Base-by-base conservation (phyloP, 192 early-diverging fungal species). In the Linnemannia zychae region DNA sequence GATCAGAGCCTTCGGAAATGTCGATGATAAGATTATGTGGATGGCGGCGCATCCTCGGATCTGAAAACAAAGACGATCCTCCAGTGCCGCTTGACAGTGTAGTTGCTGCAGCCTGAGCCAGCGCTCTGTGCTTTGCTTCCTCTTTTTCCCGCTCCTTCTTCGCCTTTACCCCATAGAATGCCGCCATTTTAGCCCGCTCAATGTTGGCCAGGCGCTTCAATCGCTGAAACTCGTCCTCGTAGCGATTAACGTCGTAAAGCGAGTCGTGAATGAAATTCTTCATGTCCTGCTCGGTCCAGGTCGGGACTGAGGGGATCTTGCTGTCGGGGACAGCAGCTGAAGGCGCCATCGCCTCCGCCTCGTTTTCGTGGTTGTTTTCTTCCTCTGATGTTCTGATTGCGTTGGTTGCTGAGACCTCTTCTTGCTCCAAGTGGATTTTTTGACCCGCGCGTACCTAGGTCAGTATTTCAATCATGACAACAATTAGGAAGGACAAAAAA, bases 171-270 rank as follows among this genome's bases (percentile, higher is more conserved):
- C 75, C 77, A 33, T 67, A 72, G 47, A 79, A 67, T 6, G 78
- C 67, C 4, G 38, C 77, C 34, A 74, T 74, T 38, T 85, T 85
- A 28, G 77, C 63, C 0, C 73, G 74, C 17, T 85, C 83, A 48
- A 73, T 70, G 13, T 76, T 67, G 9, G 78, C 72, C 9, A 85
- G 83, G 63, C 74, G 40, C 38, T 63, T 85, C 18, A 85, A 50
- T n/a, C 38, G 40, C 20, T 85, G 83, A 31, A 33, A 79, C 20
- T 85, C 83, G 49, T 85, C 74, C 70, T 85, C 83, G 13, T 85
- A 85, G 31, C 77, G 74, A 60, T 85, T 79, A 4, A 76, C 83
- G 34, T 79, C 72, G 67, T 85, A 79, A 5, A 85, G 78, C 0
- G 83, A 76, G 31, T 85, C 74, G 18, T 85, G 78, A n/a, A 79